Base-by-base conservation (phyloP, 192 early-diverging fungal genomes). In the Linnemannia schmuckeri region DNA sequence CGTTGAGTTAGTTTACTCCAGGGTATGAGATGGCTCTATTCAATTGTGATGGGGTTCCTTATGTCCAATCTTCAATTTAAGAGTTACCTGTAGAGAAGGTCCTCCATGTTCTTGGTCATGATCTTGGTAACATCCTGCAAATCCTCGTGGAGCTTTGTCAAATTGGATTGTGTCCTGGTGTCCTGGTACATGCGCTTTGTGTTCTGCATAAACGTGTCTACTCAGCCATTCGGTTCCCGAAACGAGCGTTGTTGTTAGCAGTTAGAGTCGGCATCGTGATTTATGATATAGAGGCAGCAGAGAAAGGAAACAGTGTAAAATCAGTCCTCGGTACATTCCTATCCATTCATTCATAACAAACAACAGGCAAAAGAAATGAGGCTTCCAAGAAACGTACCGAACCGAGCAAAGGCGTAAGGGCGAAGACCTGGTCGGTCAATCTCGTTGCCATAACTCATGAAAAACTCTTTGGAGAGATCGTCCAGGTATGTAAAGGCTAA, bases 41-140 rank as follows among this genome's bases (percentile, higher is more conserved):
- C 44, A 46, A 13, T 46, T 3, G 44, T 3, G 44, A 46, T 46
- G 15, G 0, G 13, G 3, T 13, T 15, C 12, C 30, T 33, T 13
- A 15, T 27, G 27, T 17, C 9, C 44, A 46, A 15, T 66, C 61
- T 30, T 24, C n/a, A 6, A 0, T 12, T 3, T 47, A 72, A 15
- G 12, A 2, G 44, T 13, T 76, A 85, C 83, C 83, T 85, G 92
- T 97, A 98, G 71, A 99, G 91, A 47, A 99, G 88, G 88, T 98
- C 97, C 77, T 97, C 95, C 93, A 99, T 97, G 91, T 99, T 99
- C 85, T 96, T 97, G 42, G 96, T 99, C 98, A 99, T 98, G 73
- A 99, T 99, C 79, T 97, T 93, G 42, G 96, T 97, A 6, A 99
- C 97, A 88, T 99, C 98, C 72, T 96, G 94, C 78, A 99, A 89